Evolutionary conservation across 2,329 filamentous ascomycete genomes (phyloP), one percentile per base, ranked within the genome.

Genomic region (Cyphellophora attinorum): DNA sequence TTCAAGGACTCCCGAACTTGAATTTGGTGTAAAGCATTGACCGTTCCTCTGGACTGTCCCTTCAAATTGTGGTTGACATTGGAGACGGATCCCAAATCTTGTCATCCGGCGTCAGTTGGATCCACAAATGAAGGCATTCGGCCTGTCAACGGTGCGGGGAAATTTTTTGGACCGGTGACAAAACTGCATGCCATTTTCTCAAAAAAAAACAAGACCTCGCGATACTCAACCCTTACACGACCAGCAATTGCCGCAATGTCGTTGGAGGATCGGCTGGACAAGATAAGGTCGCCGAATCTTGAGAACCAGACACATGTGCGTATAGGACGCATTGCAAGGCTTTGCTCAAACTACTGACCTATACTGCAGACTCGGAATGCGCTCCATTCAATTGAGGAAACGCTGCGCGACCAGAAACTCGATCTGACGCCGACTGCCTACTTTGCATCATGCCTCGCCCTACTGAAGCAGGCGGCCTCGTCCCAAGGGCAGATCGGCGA

Each of bases 231-330:
- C 10, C n/a, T n/a, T n/a, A n/a, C n/a, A n/a, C n/a, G n/a, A n/a
- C n/a, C n/a, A n/a, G n/a, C n/a, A n/a, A n/a, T n/a, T n/a, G 5
- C 23, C 29, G 41, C 35, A 6, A 48, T 49, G 47, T 49, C 76
- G 60, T 66, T 96, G 54, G 78, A 82, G 59, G 89, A 94, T 69
- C 93, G 86, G 70, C 76, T 98, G 58, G 84, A 89, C 67, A 95
- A 93, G 74, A 95, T 96, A 61, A 84, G 91, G 64, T 91, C 84
- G 56, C 91, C 91, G 37, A 94, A 93, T 62, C 76, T 95, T 53
- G 85, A 96, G 62, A 94, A 84, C 59, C 88, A 95, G 65, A 79
- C 93, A 60, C 85, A 88, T 74, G 86, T 91, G 66, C 49, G 67
- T 58, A 17, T 30, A 25, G 11, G 21, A 8, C 31, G 41, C 19